Evolutionary conservation across 208 protist species (phyloP), one percentile per base, ranked within the genome.

Genomic region (Leishmania mexicana): DNA sequence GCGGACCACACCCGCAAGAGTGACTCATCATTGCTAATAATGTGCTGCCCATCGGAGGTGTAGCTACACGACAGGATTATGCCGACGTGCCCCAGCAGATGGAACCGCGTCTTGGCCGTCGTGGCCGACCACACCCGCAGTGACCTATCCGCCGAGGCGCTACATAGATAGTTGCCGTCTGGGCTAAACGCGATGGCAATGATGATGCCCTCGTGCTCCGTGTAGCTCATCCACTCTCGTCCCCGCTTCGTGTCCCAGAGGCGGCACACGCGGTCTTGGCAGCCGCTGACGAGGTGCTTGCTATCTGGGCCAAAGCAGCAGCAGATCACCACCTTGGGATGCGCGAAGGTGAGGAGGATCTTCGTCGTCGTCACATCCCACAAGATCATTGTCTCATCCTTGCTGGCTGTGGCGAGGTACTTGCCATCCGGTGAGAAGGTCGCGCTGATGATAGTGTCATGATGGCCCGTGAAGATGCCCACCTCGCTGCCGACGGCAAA

Each of bases 271-370:
- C 93, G 91, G 85, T 98, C 95, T 73, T 98, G 94, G 76, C 94
- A 98, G 11, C 95, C 95, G 65, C 93, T 95, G 24, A 94, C 93
- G 11, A 98, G 74, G 65, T 86, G 90, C 78, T 94, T 95, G 84
- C 91, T 94, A 76, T 98, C 94, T 4, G 92, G 91, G n/a, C 85
- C 85, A 80, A 98, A 98, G 80, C 89, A 90, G 79, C 95, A 98
- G 85, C 95, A 98, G 77, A 98, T 97, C 35, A 97, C 94, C 45
- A 96, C 93, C 79, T 95, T 96, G 15, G 89, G 88, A 78, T 98
- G 95, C 65, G 86, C 75, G 51, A 96, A 93, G 60, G 87, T 90
- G 21, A 92, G 84, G 53, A 98, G 65, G 60, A 91, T 75, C 86
- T 97, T 96, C 28, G 88, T 89, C 31, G 93, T 94, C 76, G 91